Conservation (phyloP, 1,284 basidiomycete genomes). For the Papiliotrema laurentii region DNA sequence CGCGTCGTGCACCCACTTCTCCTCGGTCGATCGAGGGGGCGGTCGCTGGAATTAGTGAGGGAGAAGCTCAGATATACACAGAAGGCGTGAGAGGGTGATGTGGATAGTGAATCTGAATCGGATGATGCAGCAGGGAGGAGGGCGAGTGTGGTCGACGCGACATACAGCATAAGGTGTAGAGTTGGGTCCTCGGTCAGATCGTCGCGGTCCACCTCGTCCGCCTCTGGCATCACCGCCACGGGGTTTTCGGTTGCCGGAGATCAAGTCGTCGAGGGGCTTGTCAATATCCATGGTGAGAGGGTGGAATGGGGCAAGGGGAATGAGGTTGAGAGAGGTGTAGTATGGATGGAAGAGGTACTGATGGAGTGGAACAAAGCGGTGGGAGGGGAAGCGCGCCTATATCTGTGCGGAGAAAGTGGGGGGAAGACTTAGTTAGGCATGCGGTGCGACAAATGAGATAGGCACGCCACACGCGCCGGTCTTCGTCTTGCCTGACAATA, state of each 20-base stretch:
- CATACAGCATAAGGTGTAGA: conserved; percentile 37
- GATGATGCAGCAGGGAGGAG: no score
- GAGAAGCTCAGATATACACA: not conserved
- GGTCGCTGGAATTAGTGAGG: conserved; percentile 34
- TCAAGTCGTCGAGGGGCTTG: conserved; percentile 44
- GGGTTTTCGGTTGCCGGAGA: conserved; percentile 31
- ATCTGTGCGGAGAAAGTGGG: no score
- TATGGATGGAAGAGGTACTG: not conserved
- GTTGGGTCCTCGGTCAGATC: conserved; percentile 14
- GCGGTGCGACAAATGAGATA: no score
- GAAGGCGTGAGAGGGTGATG: no score
- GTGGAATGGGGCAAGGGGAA: not conserved
- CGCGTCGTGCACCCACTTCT: conserved; percentile 48
- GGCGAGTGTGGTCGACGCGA: not conserved
- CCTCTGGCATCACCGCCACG: conserved; percentile 9
- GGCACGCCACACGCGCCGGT: no score
- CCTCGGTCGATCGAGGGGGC: conserved; percentile 41
- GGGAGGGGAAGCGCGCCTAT: no score
- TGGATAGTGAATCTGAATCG: no score
- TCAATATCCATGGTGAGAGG: conserved; percentile 42
- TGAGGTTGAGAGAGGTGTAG: not conserved
- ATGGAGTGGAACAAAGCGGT: not conserved
- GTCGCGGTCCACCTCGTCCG: conserved; percentile 8
- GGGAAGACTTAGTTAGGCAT: no score
- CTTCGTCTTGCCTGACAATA: no score